Evolutionary conservation across 176 grass and related monocot species (phyloP), one percentile per base, ranked within the genome.

Genomic region (Zizania latifolia): DNA sequence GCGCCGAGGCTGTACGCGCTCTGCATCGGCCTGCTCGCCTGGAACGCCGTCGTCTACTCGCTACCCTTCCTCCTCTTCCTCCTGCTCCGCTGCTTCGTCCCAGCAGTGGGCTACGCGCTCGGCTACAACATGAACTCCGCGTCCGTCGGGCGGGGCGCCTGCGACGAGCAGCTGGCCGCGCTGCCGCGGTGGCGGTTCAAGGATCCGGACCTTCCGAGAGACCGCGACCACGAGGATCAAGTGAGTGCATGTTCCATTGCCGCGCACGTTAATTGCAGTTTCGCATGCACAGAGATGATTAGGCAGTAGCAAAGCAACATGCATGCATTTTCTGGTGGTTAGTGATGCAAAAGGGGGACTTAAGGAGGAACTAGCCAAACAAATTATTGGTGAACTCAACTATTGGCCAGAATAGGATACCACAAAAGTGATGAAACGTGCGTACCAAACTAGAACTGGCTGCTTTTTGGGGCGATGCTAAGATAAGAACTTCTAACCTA

Each of bases 31-130:
- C 89, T 99, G 23, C 91, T 99, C 41, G 68, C 91, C 0, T 99
- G 92, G 89, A 99, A 99, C 62, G 86, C 95, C 48, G 35, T 94
- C 71, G 82, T 90, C 66, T 99, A 99, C 86, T 92, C 95, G 68
- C 83, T 99, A 72, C 95, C 95, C 0, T 99, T 99, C 91, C 79
- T 99, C 38, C 95, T 99, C 68, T 99, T 94, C 81, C 76, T 99
- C 34, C 89, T 99, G 72, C 91, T 99, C 43, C 94, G 95, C 74
- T 94, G 95, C 80, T 92, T 86, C 75, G 95, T 99, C 19, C 95
- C 95, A 19, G 55, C 84, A 62, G 68, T 99, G 57, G 93, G 76
- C 29, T 91, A 88, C 44, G 82, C 78, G 26, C 75, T 99, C 0
- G 95, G 91, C 0, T 99, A 90, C 84, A 99, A 99, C 89, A 99